phyloP scores from a whole-genome alignment of 257 asterid species.

The Fraxinus cuspidata region DNA sequence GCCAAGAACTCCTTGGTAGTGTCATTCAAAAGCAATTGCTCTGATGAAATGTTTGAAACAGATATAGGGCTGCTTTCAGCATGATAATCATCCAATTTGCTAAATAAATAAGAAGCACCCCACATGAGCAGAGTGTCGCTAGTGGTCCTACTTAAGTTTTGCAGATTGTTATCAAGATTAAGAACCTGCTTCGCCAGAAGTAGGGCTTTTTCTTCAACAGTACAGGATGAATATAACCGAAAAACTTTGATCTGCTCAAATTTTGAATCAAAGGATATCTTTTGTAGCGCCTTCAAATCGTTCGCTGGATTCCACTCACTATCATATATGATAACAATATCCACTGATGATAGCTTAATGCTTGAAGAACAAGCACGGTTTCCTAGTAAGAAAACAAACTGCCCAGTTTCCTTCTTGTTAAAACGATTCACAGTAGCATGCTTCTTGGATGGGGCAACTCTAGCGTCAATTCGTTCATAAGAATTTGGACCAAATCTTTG shows the following conservation, averaged over 20 bases:
- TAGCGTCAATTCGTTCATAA: constrained; percentile 68
- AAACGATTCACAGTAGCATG: constrained; percentile 75
- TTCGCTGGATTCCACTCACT: constrained; percentile 80
- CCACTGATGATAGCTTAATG: constrained; percentile 61
- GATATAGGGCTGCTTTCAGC: constrained; percentile 36
- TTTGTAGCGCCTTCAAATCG: constrained; percentile 71
- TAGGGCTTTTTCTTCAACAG: constrained; percentile 76
- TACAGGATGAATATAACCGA: constrained; percentile 73
- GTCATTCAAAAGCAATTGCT: constrained; percentile 47
- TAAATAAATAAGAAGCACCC: constrained; percentile 76
- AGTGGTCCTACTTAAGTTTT: constrained; percentile 44
- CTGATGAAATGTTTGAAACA: constrained; percentile 42
- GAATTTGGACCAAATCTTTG: constrained; percentile 63
- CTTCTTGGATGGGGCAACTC: constrained; percentile 43
- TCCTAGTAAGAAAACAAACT: constrained; percentile 77
- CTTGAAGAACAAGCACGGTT: constrained; percentile 72
- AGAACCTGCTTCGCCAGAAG: constrained; percentile 60
- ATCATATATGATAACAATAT: constrained; percentile 60
- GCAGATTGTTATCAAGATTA: constrained; percentile 51
- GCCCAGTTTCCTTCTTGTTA: constrained; percentile 60
- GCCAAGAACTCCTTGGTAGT: constrained; percentile 56
- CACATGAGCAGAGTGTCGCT: constrained; percentile 66
- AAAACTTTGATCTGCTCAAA: constrained; percentile 63
- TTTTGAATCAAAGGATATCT: constrained; percentile 56
- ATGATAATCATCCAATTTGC: constrained; percentile 71